Base-by-base conservation (phyloP, 805 yeast species). In the Candida dajiaensis region DNA sequence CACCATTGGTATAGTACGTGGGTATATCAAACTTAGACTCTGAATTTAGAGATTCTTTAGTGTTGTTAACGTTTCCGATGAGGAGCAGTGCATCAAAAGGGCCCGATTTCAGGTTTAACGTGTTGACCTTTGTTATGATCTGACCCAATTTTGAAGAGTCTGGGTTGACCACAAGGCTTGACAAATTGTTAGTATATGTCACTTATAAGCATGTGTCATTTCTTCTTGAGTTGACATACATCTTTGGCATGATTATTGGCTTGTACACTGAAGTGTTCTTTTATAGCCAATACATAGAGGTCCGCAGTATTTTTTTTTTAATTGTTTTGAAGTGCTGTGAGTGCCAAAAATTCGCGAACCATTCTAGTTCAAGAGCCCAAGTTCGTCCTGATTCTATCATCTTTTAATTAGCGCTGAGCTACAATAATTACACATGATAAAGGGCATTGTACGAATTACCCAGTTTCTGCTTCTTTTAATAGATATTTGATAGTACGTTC, bases 71-170 rank as follows among this genome's bases (percentile, higher is more conserved):
- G 51, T 77, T 77, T 0, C 87, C 86, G 7, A 83, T 53, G 6
- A 82, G 56, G 2, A 83, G 36, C 0, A 76, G 73, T 3, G 74
- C 67, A 40, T 74, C 82, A 55, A 84, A 84, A 0, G 89, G 89
- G 0, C 89, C 89, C 39, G 80, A 80, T 53, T 78, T 82, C 20
- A 58, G 48, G 54, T 81, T 68, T 43, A 83, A 70, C 1, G 67
- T 50, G 54, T 78, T 75, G 4, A 80, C 71, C 48, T 74, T 76
- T 0, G 71, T 69, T 8, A 82, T 51, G 6, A 65, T 60, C 3
- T 53, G 47, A 8, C 63, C 58, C 2, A 64, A 44, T 36, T 53
- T 46, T 5, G 44, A 16, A 6, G 50, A 38, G 35, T 55, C 55
- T 3, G 62, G 59, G 20, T 56, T 50, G 11, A 55, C 39, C 10